phyloP scores from a whole-genome alignment of 345 rosid genomes.

The Durio zibethinus region DNA sequence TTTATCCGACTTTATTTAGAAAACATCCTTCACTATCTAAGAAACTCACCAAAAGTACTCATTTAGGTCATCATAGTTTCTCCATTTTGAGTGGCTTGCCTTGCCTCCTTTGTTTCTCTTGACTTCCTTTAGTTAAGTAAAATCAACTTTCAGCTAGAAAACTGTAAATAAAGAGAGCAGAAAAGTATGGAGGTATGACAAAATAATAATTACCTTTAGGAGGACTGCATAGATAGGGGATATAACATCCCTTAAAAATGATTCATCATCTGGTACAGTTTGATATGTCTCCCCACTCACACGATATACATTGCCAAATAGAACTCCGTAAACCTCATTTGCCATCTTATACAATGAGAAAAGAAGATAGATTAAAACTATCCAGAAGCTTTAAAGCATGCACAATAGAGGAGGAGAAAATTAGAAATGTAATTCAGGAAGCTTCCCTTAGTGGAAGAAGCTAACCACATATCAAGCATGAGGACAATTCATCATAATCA shows the following conservation, averaged over 20 bases:
- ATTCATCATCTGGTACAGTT: slow-evolving; percentile 61
- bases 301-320: slow-evolving; percentile 45
- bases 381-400: slow-evolving; percentile 7
- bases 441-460: background rate
- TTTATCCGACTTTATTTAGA: background rate
- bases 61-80: slow-evolving; percentile 95
- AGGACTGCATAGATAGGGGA: slow-evolving; percentile 74
- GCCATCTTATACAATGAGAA: slow-evolving; percentile 67
- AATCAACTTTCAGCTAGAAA: slow-evolving; percentile 19
- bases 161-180: background rate
- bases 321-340: slow-evolving; percentile 49
- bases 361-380: slow-evolving; percentile 26
- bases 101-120: slow-evolving; percentile 74
- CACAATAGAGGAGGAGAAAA: background rate
- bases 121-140: slow-evolving; percentile 60
- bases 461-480: background rate
- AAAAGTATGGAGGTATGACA: background rate
- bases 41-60: slow-evolving; percentile 90
- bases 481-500: background rate
- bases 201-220: slow-evolving; percentile 49
- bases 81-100: slow-evolving; percentile 96
- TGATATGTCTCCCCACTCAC: slow-evolving; percentile 55
- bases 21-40: slow-evolving; percentile 1
- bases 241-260: slow-evolving; percentile 73
- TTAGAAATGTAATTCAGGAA: background rate